These are phyloP conservation scores for Cytospora schulzeri DNA, from an alignment of 2,329 filamentous ascomycete species.

Conservation along the genomic window DNA sequence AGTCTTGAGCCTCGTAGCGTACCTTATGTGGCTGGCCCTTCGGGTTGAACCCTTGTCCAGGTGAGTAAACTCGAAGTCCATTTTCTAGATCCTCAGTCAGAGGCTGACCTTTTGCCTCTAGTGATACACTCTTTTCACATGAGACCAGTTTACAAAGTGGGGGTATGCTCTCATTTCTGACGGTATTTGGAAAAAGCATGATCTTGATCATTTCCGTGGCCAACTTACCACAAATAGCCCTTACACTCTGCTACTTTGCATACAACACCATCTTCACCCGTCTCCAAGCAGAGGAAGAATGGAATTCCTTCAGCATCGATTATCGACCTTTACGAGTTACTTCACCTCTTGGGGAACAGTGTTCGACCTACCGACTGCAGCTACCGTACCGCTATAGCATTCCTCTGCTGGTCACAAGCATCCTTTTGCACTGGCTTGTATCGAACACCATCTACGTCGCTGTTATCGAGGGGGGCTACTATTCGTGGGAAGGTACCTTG, in stretches of 20 bases:
- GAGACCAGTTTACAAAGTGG: too few relatives aligned
- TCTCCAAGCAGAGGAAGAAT: constrained; percentile 30
- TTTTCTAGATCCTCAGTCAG: too few relatives aligned
- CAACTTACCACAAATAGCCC: constrained; percentile 31
- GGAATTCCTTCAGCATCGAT: constrained; percentile 28
- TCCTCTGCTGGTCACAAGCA: constrained; percentile 28
- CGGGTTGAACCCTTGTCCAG: too few relatives aligned
- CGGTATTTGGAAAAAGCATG: background rate
- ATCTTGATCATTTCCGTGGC: constrained; percentile 19
- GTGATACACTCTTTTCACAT: too few relatives aligned
- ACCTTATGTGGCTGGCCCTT: too few relatives aligned
- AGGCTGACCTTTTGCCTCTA: too few relatives aligned
- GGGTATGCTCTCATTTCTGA: background rate
- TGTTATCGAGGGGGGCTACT: constrained; percentile 20
- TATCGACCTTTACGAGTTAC: constrained; percentile 17
- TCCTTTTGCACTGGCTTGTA: constrained; percentile 30
- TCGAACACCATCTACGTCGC: constrained; percentile 32
- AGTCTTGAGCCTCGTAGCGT: too few relatives aligned
- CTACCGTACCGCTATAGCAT: constrained; percentile 32
- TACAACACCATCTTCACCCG: constrained; percentile 32
- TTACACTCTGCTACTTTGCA: constrained; percentile 31
- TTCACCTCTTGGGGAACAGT: constrained; percentile 29
- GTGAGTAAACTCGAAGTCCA: too few relatives aligned
- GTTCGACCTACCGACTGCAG: constrained; percentile 32
- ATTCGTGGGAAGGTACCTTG: too few relatives aligned